Percentiles rank a stretch among this genome's conserved stretches.
Evolutionary conservation across 148 eudicot genomes (phyloP).

Genomic region (Selenicereus undatus): DNA sequence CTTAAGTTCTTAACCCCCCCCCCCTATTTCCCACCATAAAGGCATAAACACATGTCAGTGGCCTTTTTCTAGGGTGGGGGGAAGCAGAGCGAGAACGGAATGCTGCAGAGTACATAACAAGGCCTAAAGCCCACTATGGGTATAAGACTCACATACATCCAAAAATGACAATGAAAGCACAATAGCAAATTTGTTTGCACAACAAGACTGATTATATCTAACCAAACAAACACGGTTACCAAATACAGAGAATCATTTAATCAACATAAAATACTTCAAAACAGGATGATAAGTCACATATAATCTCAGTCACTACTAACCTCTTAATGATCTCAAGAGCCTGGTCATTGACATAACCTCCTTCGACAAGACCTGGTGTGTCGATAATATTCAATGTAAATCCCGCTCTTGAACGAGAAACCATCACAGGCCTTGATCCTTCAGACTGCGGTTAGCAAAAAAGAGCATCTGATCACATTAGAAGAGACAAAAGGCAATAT

Average conservation of each 20-base stretch:
- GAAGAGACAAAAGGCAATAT: background rate
- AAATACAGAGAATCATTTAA: background rate
- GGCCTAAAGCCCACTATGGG: too few species aligned
- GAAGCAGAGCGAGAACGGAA: too few species aligned
- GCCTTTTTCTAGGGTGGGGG: too few species aligned
- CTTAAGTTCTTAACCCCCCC: background rate
- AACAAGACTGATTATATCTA: background rate
- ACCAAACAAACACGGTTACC: background rate
- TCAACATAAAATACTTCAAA: background rate
- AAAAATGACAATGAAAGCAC: too few species aligned
- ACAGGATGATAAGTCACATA: background rate
- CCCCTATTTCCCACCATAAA: background rate
- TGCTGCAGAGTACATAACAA: too few species aligned
- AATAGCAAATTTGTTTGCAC: background rate
- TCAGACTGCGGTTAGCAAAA: slow-evolving; percentile 55
- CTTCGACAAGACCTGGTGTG: slow-evolving; percentile 96
- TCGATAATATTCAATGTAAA: slow-evolving; percentile 90
- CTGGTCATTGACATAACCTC: slow-evolving; percentile 87
- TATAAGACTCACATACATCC: too few species aligned
- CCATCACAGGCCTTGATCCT: slow-evolving; percentile 80
- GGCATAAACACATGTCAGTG: too few species aligned
- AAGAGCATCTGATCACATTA: background rate
- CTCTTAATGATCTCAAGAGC: slow-evolving; percentile 75
- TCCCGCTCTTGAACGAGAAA: slow-evolving; percentile 78
- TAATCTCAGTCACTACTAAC: slow-evolving; percentile 30